These are phyloP conservation scores for Yarrowia keelungensis DNA, from an alignment of 805 yeast species.

Conservation along the genomic window DNA sequence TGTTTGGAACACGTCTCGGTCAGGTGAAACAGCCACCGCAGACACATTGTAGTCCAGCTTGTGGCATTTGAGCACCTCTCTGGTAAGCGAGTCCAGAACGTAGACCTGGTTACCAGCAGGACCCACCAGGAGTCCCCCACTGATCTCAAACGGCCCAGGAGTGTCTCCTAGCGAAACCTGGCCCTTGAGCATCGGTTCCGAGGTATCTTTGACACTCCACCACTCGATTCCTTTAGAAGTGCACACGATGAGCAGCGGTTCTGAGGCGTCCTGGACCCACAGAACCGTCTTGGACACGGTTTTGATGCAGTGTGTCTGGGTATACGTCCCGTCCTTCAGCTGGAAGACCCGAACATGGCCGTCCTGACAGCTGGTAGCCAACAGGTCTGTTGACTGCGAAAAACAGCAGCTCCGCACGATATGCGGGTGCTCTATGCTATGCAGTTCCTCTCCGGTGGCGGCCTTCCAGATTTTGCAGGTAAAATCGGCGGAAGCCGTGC, in stretches of 20 bases:
- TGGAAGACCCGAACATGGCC: slow-evolving; percentile 21
- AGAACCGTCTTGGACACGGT: slow-evolving; percentile 33
- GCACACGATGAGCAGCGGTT: slow-evolving; percentile 43
- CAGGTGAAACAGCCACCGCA: slow-evolving; percentile 45
- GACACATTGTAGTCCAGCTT: slow-evolving; percentile 46
- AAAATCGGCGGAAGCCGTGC: slow-evolving; percentile 50
- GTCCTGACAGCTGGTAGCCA: slow-evolving; percentile 33
- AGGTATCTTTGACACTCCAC: slow-evolving; percentile 46
- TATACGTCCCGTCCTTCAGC: slow-evolving; percentile 3
- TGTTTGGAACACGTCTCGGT: slow-evolving; percentile 44
- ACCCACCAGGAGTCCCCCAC: slow-evolving; percentile 44
- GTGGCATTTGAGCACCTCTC: slow-evolving; percentile 41
- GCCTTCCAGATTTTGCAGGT: slow-evolving; percentile 46
- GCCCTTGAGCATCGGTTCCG: slow-evolving; percentile 27
- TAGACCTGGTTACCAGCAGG: slow-evolving; percentile 45
- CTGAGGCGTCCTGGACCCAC: slow-evolving; percentile 18
- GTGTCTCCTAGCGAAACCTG: slow-evolving; percentile 31
- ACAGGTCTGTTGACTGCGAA: background rate
- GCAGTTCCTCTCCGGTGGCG: slow-evolving; percentile 41
- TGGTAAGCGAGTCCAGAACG: slow-evolving; percentile 42
- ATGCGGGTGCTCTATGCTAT: slow-evolving; percentile 43
- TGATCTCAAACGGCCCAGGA: slow-evolving; percentile 37
- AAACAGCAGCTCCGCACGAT: slow-evolving; percentile 45
- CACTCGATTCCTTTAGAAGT: slow-evolving; percentile 45
- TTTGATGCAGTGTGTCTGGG: slow-evolving; percentile 33